Conservation (phyloP, 2,329 filamentous ascomycete species). For the Pseudogymnoascus sp. region DNA sequence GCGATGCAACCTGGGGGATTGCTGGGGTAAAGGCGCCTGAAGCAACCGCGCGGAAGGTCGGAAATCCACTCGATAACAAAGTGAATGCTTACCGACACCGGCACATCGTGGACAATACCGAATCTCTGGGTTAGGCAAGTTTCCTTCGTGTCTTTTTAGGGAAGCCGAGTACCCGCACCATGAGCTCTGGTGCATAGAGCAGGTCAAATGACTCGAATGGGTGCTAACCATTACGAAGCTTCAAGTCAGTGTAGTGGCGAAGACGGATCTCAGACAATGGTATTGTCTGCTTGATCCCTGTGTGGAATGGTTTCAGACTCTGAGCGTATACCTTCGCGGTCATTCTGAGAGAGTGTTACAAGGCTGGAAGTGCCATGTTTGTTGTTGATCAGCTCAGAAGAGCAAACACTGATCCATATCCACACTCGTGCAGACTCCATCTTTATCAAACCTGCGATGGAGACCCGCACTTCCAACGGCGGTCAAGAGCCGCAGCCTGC, state of each 20-base stretch:
- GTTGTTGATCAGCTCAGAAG: background rate
- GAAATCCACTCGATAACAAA: background rate
- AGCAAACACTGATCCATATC: constrained; percentile 2
- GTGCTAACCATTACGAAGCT: background rate
- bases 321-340: background rate
- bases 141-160: background rate
- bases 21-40: constrained; percentile 6
- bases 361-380: background rate
- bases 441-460: background rate
- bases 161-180: background rate
- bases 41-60: constrained; percentile 10
- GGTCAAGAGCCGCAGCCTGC: background rate
- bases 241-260: background rate
- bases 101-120: background rate
- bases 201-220: background rate
- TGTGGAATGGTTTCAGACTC: constrained; percentile 4
- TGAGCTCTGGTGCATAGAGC: background rate
- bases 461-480: background rate
- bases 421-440: background rate
- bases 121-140: background rate
- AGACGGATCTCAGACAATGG: background rate
- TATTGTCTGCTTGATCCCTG: background rate
- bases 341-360: background rate
- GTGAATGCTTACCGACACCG: background rate
- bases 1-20: background rate